These are phyloP conservation scores for Salix brachista DNA, from an alignment of 345 rosid genomes.

Conservation along the genomic window DNA sequence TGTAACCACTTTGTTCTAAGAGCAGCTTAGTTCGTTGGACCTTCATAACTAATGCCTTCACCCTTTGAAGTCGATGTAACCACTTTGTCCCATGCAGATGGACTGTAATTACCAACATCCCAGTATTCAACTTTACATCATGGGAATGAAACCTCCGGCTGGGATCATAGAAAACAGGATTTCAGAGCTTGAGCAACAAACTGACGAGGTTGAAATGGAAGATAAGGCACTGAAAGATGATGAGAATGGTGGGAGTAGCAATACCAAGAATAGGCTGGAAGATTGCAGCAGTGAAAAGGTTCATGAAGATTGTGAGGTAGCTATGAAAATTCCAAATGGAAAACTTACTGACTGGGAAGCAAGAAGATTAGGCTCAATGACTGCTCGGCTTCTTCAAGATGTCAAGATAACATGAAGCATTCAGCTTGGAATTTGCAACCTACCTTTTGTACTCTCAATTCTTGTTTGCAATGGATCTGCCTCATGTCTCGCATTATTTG, in stretches of 20 bases:
- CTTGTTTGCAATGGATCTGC: not conserved
- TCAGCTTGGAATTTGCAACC: conserved; percentile 8
- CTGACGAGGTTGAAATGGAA: conserved; percentile 24
- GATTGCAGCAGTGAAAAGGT: conserved; percentile 22
- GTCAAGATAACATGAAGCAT: conserved; percentile 47
- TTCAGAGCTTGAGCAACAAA: conserved; percentile 15
- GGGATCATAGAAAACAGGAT: conserved; percentile 20
- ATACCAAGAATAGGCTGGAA: conserved; percentile 9
- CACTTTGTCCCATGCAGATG: conserved; percentile 51
- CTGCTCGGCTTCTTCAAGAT: conserved; percentile 86
- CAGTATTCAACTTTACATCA: conserved; percentile 78
- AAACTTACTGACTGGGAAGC: conserved; percentile 85
- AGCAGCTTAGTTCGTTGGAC: not conserved
- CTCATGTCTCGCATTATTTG: not conserved
- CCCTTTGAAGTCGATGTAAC: not conserved
- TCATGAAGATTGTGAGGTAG: conserved; percentile 26
- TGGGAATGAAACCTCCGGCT: conserved; percentile 46
- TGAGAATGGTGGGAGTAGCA: conserved; percentile 14
- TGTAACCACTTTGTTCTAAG: not conserved
- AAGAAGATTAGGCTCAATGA: conserved; percentile 80
- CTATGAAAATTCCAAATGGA: conserved; percentile 34
- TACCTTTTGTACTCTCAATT: not conserved
- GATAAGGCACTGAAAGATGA: conserved; percentile 21
- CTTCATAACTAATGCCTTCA: not conserved
- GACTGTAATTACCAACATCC: conserved; percentile 75